Evolutionary conservation across 2,329 filamentous ascomycete species (phyloP).

Genomic region (Metarhizium robertsii): DNA sequence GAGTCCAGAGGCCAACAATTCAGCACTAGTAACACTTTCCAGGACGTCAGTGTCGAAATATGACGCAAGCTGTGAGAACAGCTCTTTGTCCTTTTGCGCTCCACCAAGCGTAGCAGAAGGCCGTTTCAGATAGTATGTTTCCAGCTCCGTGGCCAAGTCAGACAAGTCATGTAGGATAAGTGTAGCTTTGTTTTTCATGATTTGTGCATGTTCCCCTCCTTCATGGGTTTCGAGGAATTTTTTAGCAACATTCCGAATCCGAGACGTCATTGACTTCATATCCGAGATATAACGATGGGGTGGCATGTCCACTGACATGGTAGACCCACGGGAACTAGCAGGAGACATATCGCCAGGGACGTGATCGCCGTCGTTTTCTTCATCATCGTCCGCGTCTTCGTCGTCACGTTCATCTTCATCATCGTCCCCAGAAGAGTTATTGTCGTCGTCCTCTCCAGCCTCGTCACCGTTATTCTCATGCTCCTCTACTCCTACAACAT

Average conservation of each 20-base stretch:
- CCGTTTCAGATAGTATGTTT: slow-evolving; percentile 56
- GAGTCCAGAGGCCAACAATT: slow-evolving; percentile 82
- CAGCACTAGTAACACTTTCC: slow-evolving; percentile 91
- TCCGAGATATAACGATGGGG: slow-evolving; percentile 38
- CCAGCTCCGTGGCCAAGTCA: slow-evolving; percentile 61
- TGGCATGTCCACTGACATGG: slow-evolving; percentile 52
- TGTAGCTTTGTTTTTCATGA: slow-evolving; percentile 69
- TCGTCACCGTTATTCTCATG: slow-evolving; percentile 17
- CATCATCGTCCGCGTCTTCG: slow-evolving; percentile 39
- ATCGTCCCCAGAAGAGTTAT: slow-evolving; percentile 29
- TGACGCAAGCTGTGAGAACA: slow-evolving; percentile 68
- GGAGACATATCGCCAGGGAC: slow-evolving; percentile 52
- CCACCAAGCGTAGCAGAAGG: slow-evolving; percentile 32
- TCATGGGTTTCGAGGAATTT: slow-evolving; percentile 80
- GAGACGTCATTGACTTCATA: slow-evolving; percentile 46
- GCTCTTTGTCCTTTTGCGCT: slow-evolving; percentile 40
- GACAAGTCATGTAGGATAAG: slow-evolving; percentile 68
- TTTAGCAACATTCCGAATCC: slow-evolving; percentile 69
- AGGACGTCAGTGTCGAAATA: slow-evolving; percentile 86
- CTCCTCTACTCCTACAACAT: slow-evolving; percentile 7
- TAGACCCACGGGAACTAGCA: slow-evolving; percentile 55
- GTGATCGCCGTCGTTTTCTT: slow-evolving; percentile 42
- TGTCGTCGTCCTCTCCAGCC: slow-evolving; percentile 29
- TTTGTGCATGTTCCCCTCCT: slow-evolving; percentile 58
- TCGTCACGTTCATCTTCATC: slow-evolving; percentile 42